Evolutionary conservation across 1,139 yeast genomes (phyloP), one percentile per base, ranked within the genome.

Genomic region (Kodamaea fungicola): DNA sequence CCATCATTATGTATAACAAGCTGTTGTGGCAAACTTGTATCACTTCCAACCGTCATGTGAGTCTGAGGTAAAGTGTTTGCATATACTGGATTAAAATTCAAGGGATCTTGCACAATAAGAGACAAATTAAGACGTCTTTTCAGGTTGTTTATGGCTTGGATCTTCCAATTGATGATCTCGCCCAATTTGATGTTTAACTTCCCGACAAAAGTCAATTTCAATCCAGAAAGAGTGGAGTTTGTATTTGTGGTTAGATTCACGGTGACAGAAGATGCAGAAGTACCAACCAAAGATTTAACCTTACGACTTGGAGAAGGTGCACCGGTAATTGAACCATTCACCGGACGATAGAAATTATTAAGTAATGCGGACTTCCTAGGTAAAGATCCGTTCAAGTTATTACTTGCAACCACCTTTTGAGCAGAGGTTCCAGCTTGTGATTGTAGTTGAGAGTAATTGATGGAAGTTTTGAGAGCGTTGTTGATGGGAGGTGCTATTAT

Each of bases 121-220:
- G 74, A 62, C 21, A 81, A 47, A 49, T 74, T 64, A 57, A 80
- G 59, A 46, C 68, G 58, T 42, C 69, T 59, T 43, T 60, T 49
- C 22, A 81, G 67, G 42, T 71, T 71, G 60, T 85, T 86, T 38
- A 83, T 72, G 1, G 85, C 81, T 51, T 81, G 86, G 4, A 85
- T 68, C 39, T 71, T 74, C 86, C 92, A 80, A 38, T 67, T 71
- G 46, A 77, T 76, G 4, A 71, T 66, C 37, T 78, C 74, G 2
- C 94, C 94, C 9, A 82, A 58, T 44, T 70, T 66, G 6, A 83
- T 78, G 30, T 73, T 64, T 10, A 83, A 72, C 9, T 78, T 76
- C 0, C 95, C 95, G 4, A 73, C 65, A 42, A 85, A 80, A 7
- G 84, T 75, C 21, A 86, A 65, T 19, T 69, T 68, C 12, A 85